Conservation (phyloP, 208 protist genomes). For the Angomonas ambiguus region DNA sequence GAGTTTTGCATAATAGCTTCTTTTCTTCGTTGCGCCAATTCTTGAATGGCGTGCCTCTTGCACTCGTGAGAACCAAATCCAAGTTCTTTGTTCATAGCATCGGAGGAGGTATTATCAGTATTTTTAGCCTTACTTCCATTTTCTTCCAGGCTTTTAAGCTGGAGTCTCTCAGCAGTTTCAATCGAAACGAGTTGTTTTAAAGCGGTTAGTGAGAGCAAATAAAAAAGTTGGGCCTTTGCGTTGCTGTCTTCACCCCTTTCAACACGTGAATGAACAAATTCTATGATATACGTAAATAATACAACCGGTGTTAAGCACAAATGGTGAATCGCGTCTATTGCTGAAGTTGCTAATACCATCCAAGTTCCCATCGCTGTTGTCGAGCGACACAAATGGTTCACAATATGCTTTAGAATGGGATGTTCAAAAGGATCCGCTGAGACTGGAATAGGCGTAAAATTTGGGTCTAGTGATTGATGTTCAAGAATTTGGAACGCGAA, state of each 20-base stretch:
- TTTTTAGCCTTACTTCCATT: constrained; percentile 3
- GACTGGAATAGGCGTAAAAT: constrained; percentile 58
- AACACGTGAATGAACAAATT: constrained; percentile 36
- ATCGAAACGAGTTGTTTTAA: constrained; percentile 86
- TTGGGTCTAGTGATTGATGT: constrained; percentile 60
- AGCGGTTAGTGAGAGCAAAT: constrained; percentile 68
- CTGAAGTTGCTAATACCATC: constrained; percentile 74
- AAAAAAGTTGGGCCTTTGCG: constrained; percentile 64
- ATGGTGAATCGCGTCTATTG: constrained; percentile 60
- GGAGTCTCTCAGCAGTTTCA: constrained; percentile 64
- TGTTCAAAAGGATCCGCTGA: constrained; percentile 40
- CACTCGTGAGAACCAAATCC: constrained; percentile 78
- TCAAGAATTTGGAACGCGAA: constrained; percentile 75
- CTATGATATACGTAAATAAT: constrained; percentile 75
- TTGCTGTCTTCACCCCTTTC: constrained; percentile 22
- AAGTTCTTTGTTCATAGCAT: constrained; percentile 86
- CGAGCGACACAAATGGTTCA: constrained; percentile 73
- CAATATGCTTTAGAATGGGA: constrained; percentile 56
- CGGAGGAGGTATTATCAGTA: constrained; percentile 12
- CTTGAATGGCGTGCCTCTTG: constrained; percentile 78
- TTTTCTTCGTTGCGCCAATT: constrained; percentile 61
- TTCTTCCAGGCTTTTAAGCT: constrained; percentile 75
- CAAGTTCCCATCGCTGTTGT: constrained; percentile 72
- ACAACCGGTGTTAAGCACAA: constrained; percentile 71
- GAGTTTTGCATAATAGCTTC: constrained; percentile 68